Evolutionary conservation across 805 yeast species (phyloP).

Genomic region (Candida incommunis): DNA sequence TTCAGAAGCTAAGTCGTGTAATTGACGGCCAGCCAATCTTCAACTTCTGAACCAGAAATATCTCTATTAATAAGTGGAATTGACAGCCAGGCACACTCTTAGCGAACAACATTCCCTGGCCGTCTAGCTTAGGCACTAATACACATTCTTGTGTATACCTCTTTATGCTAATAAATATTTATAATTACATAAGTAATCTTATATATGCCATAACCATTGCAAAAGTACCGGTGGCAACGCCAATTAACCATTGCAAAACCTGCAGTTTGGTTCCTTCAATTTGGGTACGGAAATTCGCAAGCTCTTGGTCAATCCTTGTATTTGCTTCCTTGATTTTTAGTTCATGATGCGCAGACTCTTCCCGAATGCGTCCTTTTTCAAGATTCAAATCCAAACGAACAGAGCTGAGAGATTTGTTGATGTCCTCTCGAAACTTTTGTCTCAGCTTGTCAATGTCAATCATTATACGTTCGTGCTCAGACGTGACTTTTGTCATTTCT

Average conservation of each 20-base stretch:
- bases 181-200: slow-evolving; percentile 54
- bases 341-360: slow-evolving; percentile 86
- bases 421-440: slow-evolving; percentile 77
- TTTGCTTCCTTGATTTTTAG: slow-evolving; percentile 89
- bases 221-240: slow-evolving; percentile 96
- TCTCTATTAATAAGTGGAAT: no score
- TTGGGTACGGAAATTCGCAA: slow-evolving; percentile 87
- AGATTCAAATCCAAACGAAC: slow-evolving; percentile 81
- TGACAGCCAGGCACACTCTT: background rate
- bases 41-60: no score
- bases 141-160: no score
- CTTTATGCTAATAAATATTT: no score
- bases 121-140: no score
- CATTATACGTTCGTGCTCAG: slow-evolving; percentile 74
- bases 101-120: no score
- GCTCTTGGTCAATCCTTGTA: slow-evolving; percentile 89
- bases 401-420: slow-evolving; percentile 77
- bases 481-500: slow-evolving; percentile 67
- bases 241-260: slow-evolving; percentile 96
- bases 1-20: no score
- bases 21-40: no score
- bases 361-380: slow-evolving; percentile 91
- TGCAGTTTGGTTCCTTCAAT: slow-evolving; percentile 92
- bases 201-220: slow-evolving; percentile 88
- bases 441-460: slow-evolving; percentile 78